A percentile compares a stretch with the other conserved stretches of the same genome.
phyloP scores from a whole-genome alignment of 2,329 filamentous ascomycete species.

The Alternaria sp. region DNA sequence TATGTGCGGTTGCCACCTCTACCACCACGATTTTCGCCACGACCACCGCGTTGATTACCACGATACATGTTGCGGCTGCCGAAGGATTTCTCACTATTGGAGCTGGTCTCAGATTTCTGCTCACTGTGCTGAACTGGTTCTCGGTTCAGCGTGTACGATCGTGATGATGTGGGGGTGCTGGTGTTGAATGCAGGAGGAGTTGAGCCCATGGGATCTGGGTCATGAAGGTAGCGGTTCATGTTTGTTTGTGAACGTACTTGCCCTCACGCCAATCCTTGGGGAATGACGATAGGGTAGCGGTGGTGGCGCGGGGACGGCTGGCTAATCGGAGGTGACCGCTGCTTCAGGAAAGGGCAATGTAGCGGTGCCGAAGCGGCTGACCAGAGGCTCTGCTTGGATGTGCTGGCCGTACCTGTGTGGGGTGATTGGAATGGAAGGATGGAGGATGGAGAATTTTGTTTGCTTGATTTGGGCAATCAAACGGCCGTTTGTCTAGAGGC shows the following conservation, averaged over 20 bases:
- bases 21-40: conserved; percentile 10
- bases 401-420: neutral
- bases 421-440: neutral
- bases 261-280: neutral
- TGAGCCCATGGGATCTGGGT: neutral
- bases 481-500: neutral
- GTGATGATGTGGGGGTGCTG: neutral
- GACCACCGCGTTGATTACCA: conserved; percentile 8
- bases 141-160: neutral
- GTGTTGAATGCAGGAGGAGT: neutral
- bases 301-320: neutral
- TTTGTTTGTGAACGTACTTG: conserved; percentile 14
- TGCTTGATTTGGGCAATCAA: conserved; percentile 1
- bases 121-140: neutral
- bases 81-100: neutral
- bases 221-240: neutral
- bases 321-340: conserved; percentile 11
- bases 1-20: conserved; percentile 10
- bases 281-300: neutral
- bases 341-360: conserved; percentile 1
- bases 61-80: conserved; percentile 16
- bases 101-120: conserved; percentile 5
- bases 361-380: conserved; percentile 5
- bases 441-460: neutral
- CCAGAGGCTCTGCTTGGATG: neutral